Evolutionary conservation across 1,139 yeast species (phyloP).

Genomic region (Yamadazyma triangularis): DNA sequence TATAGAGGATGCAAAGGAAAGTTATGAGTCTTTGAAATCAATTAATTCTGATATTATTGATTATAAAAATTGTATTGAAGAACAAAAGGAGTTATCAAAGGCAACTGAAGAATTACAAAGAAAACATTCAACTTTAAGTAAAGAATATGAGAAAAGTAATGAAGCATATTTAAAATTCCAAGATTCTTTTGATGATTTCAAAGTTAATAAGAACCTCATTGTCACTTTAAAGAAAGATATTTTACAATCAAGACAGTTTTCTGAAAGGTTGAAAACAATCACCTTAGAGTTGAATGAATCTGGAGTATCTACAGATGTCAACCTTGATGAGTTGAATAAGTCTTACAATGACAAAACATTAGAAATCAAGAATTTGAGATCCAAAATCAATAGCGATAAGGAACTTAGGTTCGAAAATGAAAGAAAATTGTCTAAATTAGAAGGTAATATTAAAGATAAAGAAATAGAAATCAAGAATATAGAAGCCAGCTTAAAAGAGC

Average conservation of each 20-base stretch:
- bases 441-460: conserved; percentile 53
- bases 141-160: conserved; percentile 1
- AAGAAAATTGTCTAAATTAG: conserved; percentile 46
- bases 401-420: conserved; percentile 49
- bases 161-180: conserved; percentile 4
- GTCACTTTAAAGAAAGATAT: conserved; percentile 14
- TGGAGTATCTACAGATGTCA: conserved; percentile 33
- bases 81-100: conserved; percentile 4
- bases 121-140: background rate
- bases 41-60: conserved; percentile 25
- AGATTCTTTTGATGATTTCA: conserved; percentile 10
- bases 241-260: conserved; percentile 8
- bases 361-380: conserved; percentile 44
- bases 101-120: conserved; percentile 1
- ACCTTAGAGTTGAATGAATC: conserved; percentile 33
- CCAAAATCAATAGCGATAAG: conserved; percentile 35
- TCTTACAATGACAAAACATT: conserved; percentile 39
- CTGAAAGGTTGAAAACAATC: conserved; percentile 7
- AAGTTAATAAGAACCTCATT: conserved; percentile 6
- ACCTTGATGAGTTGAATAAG: conserved; percentile 30
- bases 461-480: conserved; percentile 51
- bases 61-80: conserved; percentile 14
- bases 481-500: conserved; percentile 46
- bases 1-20: conserved; percentile 28
- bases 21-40: conserved; percentile 21